A percentile compares a stretch with the other conserved stretches of the same genome.
These are phyloP conservation scores for Hygrophila difformis DNA, from an alignment of 257 asterid genomes.

Conservation along the genomic window DNA sequence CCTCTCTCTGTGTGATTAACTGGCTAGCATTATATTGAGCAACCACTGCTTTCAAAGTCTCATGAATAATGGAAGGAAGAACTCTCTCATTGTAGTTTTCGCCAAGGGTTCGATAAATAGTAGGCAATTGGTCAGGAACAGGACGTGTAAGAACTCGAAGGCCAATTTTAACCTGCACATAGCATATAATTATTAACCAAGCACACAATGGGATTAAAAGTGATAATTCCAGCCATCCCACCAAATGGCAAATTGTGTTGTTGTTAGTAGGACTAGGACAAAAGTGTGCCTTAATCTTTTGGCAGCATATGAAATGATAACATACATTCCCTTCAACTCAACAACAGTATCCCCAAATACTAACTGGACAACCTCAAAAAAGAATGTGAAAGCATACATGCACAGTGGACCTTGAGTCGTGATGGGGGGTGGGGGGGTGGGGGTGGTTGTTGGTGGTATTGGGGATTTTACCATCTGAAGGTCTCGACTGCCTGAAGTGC, in stretches of 20 bases:
- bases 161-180: slow-evolving; percentile 74
- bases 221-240: no score
- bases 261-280: no score
- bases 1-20: slow-evolving; percentile 97
- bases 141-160: slow-evolving; percentile 93
- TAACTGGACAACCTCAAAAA: slow-evolving; percentile 1
- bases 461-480: slow-evolving; percentile 95
- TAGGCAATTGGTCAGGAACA: slow-evolving; percentile 70
- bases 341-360: background rate
- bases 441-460: no score
- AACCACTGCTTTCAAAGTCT: slow-evolving; percentile 85
- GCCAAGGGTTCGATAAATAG: slow-evolving; percentile 78
- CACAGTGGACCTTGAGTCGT: no score
- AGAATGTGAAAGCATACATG: background rate
- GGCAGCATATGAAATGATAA: background rate
- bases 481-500: slow-evolving; percentile 93
- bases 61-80: slow-evolving; percentile 81
- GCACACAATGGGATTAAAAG: slow-evolving; percentile 3
- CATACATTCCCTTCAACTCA: no score
- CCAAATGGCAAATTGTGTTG: no score
- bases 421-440: no score
- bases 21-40: slow-evolving; percentile 94
- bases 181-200: slow-evolving; percentile 9
- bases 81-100: slow-evolving; percentile 85
- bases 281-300: no score